A percentile compares a stretch with the other conserved stretches of the same genome.
Conservation (phyloP, 2,329 filamentous ascomycete species). For the Aspergillus fructus region DNA sequence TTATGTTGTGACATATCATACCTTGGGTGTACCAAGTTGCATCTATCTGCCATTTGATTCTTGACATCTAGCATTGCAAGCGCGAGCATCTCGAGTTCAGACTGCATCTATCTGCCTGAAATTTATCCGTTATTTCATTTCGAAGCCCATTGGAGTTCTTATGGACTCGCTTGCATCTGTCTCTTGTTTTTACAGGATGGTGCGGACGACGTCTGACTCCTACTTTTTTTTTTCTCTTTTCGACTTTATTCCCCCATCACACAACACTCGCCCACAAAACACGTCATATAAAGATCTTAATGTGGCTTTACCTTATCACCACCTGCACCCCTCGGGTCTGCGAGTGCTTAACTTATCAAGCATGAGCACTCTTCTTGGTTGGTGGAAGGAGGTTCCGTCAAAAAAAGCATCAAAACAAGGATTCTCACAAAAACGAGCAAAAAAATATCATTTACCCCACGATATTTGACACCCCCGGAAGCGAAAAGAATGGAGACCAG, state of each 20-base stretch:
- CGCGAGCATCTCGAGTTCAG: conserved; percentile 41
- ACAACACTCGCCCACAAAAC: background rate
- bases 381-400: conserved; percentile 20
- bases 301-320: conserved; percentile 21
- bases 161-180: conserved; percentile 4
- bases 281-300: conserved; percentile 18
- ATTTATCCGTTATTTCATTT: conserved; percentile 15
- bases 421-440: conserved; percentile 12
- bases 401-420: conserved; percentile 17
- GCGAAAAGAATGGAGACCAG: conserved; percentile 3
- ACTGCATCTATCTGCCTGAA: conserved; percentile 24
- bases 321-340: background rate
- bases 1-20: conserved; percentile 30
- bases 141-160: conserved; percentile 13
- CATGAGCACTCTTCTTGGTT: conserved; percentile 13
- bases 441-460: conserved; percentile 8
- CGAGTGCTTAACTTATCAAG: background rate
- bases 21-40: conserved; percentile 34
- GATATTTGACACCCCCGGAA: conserved; percentile 1
- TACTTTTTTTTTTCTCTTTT: conserved; percentile 6
- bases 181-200: background rate
- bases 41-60: conserved; percentile 33
- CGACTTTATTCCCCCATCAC: conserved; percentile 2
- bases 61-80: conserved; percentile 48
- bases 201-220: background rate